Evolutionary conservation across 306 rosid species (phyloP), one percentile per base, ranked within the genome.

Genomic region (Quercus variabilis): DNA sequence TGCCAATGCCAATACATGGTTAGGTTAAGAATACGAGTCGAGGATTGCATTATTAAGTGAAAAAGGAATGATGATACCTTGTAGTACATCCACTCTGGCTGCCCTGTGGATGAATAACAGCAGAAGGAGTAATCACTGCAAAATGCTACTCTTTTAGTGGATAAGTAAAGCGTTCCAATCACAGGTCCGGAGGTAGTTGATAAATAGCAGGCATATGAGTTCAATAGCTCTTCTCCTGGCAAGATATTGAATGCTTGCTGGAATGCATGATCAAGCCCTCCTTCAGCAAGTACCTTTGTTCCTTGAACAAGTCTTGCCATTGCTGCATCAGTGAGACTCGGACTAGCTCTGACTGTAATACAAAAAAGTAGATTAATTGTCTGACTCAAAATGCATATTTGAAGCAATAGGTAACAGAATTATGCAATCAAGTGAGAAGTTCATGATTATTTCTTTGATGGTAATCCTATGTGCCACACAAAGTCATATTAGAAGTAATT

Each of bases 91-190:
- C 83, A 72, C 31, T 84, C 80, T 18, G 85, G 88, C 13, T 88
- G 86, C 59, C 74, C 81, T 31, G 91, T 81, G 68, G 83, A 77
- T 12, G 92, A 80, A 69, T 86, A 70, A 41, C 84, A 80, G 76
- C 83, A 63, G 49, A 90, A 74, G 33, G 97, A 89, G 56, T 85
- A 73, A 72, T 92, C 96, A 83, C 96, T 92, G 82, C 94, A 90
- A 81, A 94, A 89, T 74, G 96, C 97, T 25, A 92, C 57, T 82
- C 92, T 87, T 79, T 85, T 82, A 7, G 86, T 82, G 57, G 96
- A 81, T 54, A 92, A 79, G 41, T 89, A 94, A 13, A 92, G 87
- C 15, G 85, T 83, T 69, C 96, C 98, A 68, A 85, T 88, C 14
- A 89, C 80, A 79, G 96, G 97, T 62, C 88, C 97, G 75, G 87